Conservation (phyloP, 306 rosid genomes). For the Aeschynomene evenia region DNA sequence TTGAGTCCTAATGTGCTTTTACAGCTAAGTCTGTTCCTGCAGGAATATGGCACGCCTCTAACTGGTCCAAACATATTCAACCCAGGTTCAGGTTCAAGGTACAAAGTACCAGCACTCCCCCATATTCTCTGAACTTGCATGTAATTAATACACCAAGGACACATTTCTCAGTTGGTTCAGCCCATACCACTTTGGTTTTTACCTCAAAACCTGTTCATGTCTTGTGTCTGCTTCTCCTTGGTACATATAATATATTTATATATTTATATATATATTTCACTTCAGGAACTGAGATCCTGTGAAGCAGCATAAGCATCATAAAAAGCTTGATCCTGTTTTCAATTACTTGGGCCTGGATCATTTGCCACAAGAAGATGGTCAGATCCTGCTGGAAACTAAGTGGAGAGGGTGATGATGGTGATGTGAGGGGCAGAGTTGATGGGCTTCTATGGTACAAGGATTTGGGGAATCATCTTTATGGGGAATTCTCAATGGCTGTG, state of each 20-base stretch:
- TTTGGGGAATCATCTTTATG: slow-evolving; percentile 75
- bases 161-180: slow-evolving; percentile 51
- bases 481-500: slow-evolving; percentile 85
- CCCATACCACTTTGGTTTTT: slow-evolving; percentile 79
- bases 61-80: slow-evolving; percentile 41
- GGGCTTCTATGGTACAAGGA: slow-evolving; percentile 82
- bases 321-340: slow-evolving; percentile 27
- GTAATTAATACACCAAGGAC: slow-evolving; percentile 47
- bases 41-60: slow-evolving; percentile 47
- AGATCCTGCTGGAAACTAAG: slow-evolving; percentile 66
- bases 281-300: slow-evolving; percentile 39
- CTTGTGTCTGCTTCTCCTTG: slow-evolving; percentile 53
- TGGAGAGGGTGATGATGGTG: slow-evolving; percentile 51
- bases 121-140: slow-evolving; percentile 77
- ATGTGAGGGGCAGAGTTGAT: slow-evolving; percentile 57
- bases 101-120: slow-evolving; percentile 57
- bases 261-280: slow-evolving; percentile 37
- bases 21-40: slow-evolving; percentile 75
- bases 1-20: slow-evolving; percentile 53
- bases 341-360: neutral
- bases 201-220: slow-evolving; percentile 52
- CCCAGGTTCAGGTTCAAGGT: slow-evolving; percentile 76
- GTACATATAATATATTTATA: too few relatives aligned
- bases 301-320: slow-evolving; percentile 30
- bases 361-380: slow-evolving; percentile 53